These are phyloP conservation scores for Penicillium carneum DNA, from an alignment of 2,329 filamentous ascomycete genomes.

Conservation along the genomic window DNA sequence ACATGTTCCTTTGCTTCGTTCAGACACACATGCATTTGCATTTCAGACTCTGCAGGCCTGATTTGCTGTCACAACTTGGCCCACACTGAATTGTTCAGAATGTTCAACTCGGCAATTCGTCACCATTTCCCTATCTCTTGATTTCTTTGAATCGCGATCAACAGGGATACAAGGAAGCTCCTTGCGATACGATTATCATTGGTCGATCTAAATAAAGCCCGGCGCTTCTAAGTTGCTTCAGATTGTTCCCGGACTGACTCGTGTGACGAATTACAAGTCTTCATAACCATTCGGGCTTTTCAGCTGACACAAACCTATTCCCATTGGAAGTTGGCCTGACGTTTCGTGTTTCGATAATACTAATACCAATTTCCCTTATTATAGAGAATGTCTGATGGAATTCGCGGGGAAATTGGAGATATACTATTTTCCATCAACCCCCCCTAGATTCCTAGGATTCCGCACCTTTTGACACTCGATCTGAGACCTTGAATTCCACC, in stretches of 20 bases:
- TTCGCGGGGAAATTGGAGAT: slow-evolving; percentile 34
- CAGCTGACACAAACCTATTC: slow-evolving; percentile 26
- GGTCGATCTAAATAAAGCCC: slow-evolving; percentile 38
- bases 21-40: slow-evolving; percentile 25
- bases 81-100: slow-evolving; percentile 25
- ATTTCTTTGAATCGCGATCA: slow-evolving; percentile 20
- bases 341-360: slow-evolving; percentile 11
- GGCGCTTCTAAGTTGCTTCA: slow-evolving; percentile 40
- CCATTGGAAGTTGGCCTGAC: slow-evolving; percentile 20
- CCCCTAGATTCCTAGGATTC: slow-evolving; percentile 40
- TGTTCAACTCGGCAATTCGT: slow-evolving; percentile 14
- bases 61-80: slow-evolving; percentile 25
- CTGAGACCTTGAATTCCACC: slow-evolving; percentile 33
- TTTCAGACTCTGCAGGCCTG: slow-evolving; percentile 23
- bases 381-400: slow-evolving; percentile 23
- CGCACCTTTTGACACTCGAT: slow-evolving; percentile 23
- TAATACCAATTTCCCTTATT: slow-evolving; percentile 19
- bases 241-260: slow-evolving; percentile 23
- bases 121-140: slow-evolving; percentile 2
- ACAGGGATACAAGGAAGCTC: slow-evolving; percentile 31
- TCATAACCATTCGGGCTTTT: slow-evolving; percentile 21
- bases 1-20: slow-evolving; percentile 14
- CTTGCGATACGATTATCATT: slow-evolving; percentile 29
- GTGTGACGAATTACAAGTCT: slow-evolving; percentile 32
- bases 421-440: slow-evolving; percentile 17